Evolutionary conservation across 176 grass and related monocot genomes (phyloP), one percentile per base, ranked within the genome.

Genomic region (Oryza longistaminata): DNA sequence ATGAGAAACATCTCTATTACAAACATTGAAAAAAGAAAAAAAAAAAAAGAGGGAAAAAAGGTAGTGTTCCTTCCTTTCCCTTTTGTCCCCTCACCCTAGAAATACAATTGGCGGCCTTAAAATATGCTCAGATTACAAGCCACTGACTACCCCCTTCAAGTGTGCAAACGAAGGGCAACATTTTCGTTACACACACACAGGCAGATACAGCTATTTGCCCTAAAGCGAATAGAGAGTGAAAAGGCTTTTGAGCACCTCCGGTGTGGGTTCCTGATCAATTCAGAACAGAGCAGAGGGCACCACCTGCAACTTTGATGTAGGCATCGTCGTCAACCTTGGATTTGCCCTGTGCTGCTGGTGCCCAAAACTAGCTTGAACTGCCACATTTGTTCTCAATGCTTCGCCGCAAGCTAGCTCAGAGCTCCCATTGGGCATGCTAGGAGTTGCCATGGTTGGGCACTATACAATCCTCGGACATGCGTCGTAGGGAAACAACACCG

Each of bases 401-500:
- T 65, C 8, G 19, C 74, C 46, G 61, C 52, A 9, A 19, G 19
- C 66, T 6, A 26, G 64, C 29, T 76, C 85, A 64, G 34, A 66
- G 10, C 35, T 81, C 65, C 71, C 43, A 8, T 53, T 76, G 76
- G 43, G 64, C 80, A 80, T 65, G 48, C 33, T n/a, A 77, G 43
- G 79, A 84, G 74, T 27, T 21, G 5, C 82, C 22, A 21, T 81
- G 55, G 71, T 58, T 82, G 15, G 3, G 81, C 66, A 64, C 83
- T 92, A 84, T 99, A 92, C 91, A n/a, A 99, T 99, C 78, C 85
- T 95, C 37, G n/a, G 96, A 94, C 78, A 92, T 78, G 61, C 93
- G n/a, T n/a, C 83, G 2, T 89, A 96, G 1, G 89, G 93, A n/a
- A 76, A 96, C 85, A 61, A 89, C 87, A 7, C 93, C 67, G 2